These are phyloP conservation scores for Massariosphaeria phaeospora DNA, from an alignment of 495 filamentous ascomycete species.

Conservation along the genomic window DNA sequence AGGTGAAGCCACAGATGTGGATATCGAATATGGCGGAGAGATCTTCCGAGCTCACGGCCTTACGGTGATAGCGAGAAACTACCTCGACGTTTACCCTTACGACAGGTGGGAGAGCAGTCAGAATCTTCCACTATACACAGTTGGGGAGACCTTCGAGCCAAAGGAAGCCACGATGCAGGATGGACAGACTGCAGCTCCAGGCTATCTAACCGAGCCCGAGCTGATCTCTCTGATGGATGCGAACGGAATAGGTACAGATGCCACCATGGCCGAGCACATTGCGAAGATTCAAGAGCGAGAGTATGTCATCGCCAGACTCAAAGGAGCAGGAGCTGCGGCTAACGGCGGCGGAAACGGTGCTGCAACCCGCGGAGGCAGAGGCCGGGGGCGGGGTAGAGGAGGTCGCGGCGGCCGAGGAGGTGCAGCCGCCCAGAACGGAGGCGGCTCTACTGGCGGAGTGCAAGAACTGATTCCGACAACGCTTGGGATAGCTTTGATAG, in stretches of 20 bases:
- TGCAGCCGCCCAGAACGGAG: conserved; percentile 45
- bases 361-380: conserved; percentile 45
- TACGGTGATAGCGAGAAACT: conserved; percentile 83
- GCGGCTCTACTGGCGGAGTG: conserved; percentile 49
- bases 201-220: conserved; percentile 90
- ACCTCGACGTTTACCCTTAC: conserved; percentile 91
- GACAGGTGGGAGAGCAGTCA: conserved; percentile 90
- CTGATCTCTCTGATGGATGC: conserved; percentile 98
- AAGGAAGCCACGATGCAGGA: conserved; percentile 84
- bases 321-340: conserved; percentile 40
- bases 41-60: conserved; percentile 73
- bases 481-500: conserved; percentile 82
- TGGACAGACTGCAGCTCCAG: conserved; percentile 77
- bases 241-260: conserved; percentile 96
- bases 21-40: conserved; percentile 79
- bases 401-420: conserved; percentile 41
- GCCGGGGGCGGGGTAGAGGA: conserved; percentile 47
- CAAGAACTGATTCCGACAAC: conserved; percentile 87
- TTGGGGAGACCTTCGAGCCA: conserved; percentile 78
- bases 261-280: conserved; percentile 98
- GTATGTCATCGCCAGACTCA: conserved; percentile 67
- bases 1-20: conserved; percentile 77
- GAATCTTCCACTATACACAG: conserved; percentile 69
- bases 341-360: conserved; percentile 35
- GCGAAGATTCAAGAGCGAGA: conserved; percentile 84